Evolutionary conservation across 2,329 filamentous ascomycete species (phyloP).

Genomic region (Trichoderma hamatum): DNA sequence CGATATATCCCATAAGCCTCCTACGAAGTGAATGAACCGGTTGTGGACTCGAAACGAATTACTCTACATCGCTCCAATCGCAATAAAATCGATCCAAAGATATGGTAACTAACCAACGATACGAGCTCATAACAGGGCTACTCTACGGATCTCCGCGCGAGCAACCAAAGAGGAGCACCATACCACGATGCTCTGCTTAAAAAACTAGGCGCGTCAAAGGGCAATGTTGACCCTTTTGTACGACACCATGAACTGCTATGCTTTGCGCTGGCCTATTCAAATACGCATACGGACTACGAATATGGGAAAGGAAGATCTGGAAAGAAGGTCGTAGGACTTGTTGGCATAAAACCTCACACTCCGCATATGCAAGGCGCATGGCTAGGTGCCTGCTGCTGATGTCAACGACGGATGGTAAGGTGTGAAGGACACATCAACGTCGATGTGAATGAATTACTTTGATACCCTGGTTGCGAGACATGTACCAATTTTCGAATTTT

Average conservation of each 20-base stretch:
- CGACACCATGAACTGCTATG: too few species aligned
- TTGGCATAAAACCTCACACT: background rate
- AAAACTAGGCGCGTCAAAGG: background rate
- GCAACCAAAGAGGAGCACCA: background rate
- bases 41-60: background rate
- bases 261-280: background rate
- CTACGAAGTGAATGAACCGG: slow-evolving; percentile 32
- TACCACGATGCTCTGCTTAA: background rate
- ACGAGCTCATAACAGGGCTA: too few species aligned
- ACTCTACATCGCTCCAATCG: background rate
- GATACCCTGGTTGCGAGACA: background rate
- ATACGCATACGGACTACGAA: background rate
- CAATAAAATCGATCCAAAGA: background rate
- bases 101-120: too few species aligned
- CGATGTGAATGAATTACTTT: background rate
- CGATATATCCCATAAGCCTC: slow-evolving; percentile 39
- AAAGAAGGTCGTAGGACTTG: background rate
- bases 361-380: too few species aligned
- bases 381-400: background rate
- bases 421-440: background rate
- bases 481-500: background rate
- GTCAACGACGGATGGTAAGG: background rate
- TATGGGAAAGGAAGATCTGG: background rate
- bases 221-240: background rate
- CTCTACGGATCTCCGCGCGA: background rate